Evolutionary conservation across 2,329 filamentous ascomycete genomes (phyloP).

Genomic region (Rutstroemia sydowiana): DNA sequence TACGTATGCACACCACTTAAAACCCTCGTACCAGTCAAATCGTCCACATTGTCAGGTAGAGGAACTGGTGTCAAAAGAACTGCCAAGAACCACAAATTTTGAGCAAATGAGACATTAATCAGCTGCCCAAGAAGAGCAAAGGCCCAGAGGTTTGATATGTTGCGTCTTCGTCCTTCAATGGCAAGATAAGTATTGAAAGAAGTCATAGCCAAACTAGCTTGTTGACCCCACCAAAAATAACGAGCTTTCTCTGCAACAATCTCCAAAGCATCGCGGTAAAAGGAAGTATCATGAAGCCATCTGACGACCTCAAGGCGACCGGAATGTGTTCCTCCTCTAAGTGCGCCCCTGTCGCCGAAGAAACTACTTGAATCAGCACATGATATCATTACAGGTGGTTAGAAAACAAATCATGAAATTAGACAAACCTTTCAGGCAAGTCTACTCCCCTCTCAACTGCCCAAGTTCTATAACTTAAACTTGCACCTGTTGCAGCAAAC

Average conservation of each 20-base stretch:
- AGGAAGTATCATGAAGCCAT: slow-evolving; percentile 26
- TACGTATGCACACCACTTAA: slow-evolving; percentile 1
- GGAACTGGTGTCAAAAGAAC: slow-evolving; percentile 49
- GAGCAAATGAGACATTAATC: slow-evolving; percentile 52
- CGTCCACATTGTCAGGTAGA: slow-evolving; percentile 29
- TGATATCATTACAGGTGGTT: slow-evolving; percentile 2
- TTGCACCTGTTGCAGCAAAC: slow-evolving; percentile 37
- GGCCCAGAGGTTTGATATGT: slow-evolving; percentile 46
- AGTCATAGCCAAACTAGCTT: slow-evolving; percentile 47
- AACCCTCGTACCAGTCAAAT: slow-evolving; percentile 12
- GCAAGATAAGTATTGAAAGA: slow-evolving; percentile 51
- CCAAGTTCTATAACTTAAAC: slow-evolving; percentile 44
- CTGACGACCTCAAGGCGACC: slow-evolving; percentile 24
- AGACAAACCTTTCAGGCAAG: slow-evolving; percentile 34
- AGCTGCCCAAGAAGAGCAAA: slow-evolving; percentile 53
- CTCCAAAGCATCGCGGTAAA: slow-evolving; percentile 36
- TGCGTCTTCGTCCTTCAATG: slow-evolving; percentile 50
- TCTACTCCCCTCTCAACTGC: slow-evolving; percentile 35
- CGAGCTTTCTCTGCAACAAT: slow-evolving; percentile 47
- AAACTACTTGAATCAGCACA: slow-evolving; percentile 19
- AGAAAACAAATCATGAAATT: too few relatives aligned
- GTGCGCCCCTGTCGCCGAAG: slow-evolving; percentile 26
- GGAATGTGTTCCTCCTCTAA: slow-evolving; percentile 27
- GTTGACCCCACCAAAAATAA: slow-evolving; percentile 56
- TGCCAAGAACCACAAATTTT: slow-evolving; percentile 56